A percentile compares a stretch with the other conserved stretches of the same genome.
Conservation (phyloP, 2,329 filamentous ascomycete genomes). For the Colletotrichum truncatum region DNA sequence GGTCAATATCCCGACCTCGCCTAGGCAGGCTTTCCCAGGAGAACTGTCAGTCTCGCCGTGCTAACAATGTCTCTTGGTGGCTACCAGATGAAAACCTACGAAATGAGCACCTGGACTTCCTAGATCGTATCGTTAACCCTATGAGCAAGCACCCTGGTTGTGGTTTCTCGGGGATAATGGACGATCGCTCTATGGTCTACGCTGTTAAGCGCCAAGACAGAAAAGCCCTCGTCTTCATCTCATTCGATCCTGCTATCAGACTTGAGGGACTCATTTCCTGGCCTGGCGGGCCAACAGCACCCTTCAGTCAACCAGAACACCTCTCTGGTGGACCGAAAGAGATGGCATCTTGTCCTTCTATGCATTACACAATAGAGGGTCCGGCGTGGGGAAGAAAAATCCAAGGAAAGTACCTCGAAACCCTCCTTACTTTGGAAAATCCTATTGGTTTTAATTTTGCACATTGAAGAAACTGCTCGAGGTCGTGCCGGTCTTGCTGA, state of each 20-base stretch:
- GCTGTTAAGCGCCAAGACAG: constrained; percentile 37
- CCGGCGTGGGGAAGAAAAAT: constrained; percentile 4
- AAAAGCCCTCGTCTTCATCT: constrained; percentile 50
- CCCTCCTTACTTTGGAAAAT: background rate
- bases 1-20: constrained; percentile 34
- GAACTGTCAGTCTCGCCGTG: background rate
- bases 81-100: constrained; percentile 30
- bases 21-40: background rate
- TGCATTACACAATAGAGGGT: no score
- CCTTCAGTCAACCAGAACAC: no score
- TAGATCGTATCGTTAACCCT: constrained; percentile 47
- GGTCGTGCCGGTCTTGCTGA: background rate
- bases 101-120: constrained; percentile 27
- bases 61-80: constrained; percentile 34
- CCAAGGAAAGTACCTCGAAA: constrained; percentile 8
- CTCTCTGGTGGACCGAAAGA: no score
- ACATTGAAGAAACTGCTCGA: background rate
- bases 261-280: constrained; percentile 39
- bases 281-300: constrained; percentile 28
- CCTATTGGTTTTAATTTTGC: constrained; percentile 23
- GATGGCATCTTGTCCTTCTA: background rate
- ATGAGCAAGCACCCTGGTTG: constrained; percentile 43
- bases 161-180: constrained; percentile 50
- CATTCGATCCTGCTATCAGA: constrained; percentile 50
- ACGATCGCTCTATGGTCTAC: constrained; percentile 58